Evolutionary conservation across 768 basidiomycete species (phyloP), one percentile per base, ranked within the genome.

Genomic region (Mycena capillaripes): DNA sequence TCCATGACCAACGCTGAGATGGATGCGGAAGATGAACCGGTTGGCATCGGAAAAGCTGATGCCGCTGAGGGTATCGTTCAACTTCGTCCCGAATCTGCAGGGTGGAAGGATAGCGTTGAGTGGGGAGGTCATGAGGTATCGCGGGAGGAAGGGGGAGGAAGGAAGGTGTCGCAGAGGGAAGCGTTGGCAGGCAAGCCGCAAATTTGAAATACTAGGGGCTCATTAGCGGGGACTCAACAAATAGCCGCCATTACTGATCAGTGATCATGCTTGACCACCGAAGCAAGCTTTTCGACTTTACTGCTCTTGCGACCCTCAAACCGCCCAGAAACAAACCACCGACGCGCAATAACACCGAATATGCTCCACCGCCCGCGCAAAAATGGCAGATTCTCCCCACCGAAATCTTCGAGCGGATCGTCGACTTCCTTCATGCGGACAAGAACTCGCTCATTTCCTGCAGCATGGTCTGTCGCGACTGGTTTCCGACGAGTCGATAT

Each of bases 331-430:
- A 36, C 21, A 59, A 53, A 19, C 57, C 50, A 4, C 63, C 27
- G 30, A 71, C 57, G 12, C 57, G 57, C 17, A 23, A 10, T 9
- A 29, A 6, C n/a, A 19, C 59, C 5, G 38, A 48, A 55, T 34
- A 32, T 38, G 36, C 36, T 23, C 27, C 46, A 32, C n/a, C 48
- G 60, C 62, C 48, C 57, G 23, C 48, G 9, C 57, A 27, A 8
- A 27, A 16, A 10, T 38, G 42, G 19, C 52, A 50, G 50, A 11
- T n/a, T 36, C 69, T 79, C 14, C 78, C 77, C 2, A 66, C 55
- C 36, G 78, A 79, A 50, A 58, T 77, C 29, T 55, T 72, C 23
- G 76, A 79, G 46, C 61, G 65, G n/a, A 73, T 75, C 36, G 58
- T 79, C 36, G 76, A 76, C 69, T 76, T 74, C 61, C 56, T 79